These are phyloP conservation scores for Aspergillus awamori DNA, from an alignment of 2,329 filamentous ascomycete genomes.

Conservation along the genomic window DNA sequence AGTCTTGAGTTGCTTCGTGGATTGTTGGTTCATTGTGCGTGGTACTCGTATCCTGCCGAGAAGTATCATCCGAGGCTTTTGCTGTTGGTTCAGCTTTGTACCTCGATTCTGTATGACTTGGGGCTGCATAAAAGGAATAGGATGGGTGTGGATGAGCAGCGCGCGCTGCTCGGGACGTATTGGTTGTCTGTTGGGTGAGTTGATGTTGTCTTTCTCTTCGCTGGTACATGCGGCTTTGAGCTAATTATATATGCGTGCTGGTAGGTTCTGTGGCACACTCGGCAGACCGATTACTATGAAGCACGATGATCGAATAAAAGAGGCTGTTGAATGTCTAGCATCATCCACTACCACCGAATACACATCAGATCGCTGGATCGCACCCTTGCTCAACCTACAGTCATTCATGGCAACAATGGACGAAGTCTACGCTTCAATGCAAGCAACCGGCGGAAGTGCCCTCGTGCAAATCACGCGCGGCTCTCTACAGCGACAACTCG, in stretches of 20 bases:
- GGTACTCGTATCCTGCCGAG: slow-evolving; percentile 30
- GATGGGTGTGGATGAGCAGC: slow-evolving; percentile 22
- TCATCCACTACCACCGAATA: slow-evolving; percentile 6
- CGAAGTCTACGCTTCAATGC: slow-evolving; percentile 22
- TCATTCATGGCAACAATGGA: slow-evolving; percentile 25
- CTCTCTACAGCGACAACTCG: slow-evolving; percentile 21
- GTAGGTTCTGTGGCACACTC: not conserved
- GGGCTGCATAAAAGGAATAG: slow-evolving; percentile 22
- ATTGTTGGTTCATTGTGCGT: slow-evolving; percentile 26
- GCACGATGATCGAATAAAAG: slow-evolving; percentile 15
- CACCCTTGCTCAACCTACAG: slow-evolving; percentile 23
- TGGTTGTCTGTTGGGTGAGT: slow-evolving; percentile 27
- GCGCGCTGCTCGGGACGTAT: slow-evolving; percentile 25
- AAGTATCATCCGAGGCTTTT: slow-evolving; percentile 27
- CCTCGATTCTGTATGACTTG: slow-evolving; percentile 23
- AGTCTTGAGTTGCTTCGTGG: slow-evolving; percentile 29
- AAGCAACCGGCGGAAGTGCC: slow-evolving; percentile 17
- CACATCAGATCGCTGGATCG: slow-evolving; percentile 25
- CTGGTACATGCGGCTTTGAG: not conserved
- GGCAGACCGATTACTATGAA: not conserved
- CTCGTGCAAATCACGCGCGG: slow-evolving; percentile 12
- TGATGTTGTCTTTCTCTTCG: slow-evolving; percentile 1
- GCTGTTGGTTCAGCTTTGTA: slow-evolving; percentile 26
- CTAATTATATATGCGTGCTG: not conserved
- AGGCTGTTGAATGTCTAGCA: slow-evolving; percentile 14